Percentiles rank a stretch among this genome's conserved stretches.
These are phyloP conservation scores for Oxyria digyna DNA, from an alignment of 148 eudicot species.

Conservation along the genomic window DNA sequence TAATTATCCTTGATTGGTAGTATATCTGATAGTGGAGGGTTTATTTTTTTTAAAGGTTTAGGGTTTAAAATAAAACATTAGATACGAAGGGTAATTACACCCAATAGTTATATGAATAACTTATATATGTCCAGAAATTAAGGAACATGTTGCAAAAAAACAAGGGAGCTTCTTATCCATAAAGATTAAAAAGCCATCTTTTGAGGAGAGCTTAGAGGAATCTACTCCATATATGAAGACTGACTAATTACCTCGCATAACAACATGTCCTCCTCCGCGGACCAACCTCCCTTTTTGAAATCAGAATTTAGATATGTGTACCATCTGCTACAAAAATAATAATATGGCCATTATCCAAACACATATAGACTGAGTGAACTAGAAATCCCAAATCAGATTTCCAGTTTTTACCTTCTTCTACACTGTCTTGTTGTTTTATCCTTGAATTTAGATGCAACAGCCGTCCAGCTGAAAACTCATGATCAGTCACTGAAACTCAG, in stretches of 20 bases:
- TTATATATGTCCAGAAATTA: conserved; percentile 4
- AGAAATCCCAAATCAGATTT: background rate
- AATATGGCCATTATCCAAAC: background rate
- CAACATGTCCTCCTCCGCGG: conserved; percentile 92
- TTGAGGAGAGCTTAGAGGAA: background rate
- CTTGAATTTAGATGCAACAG: conserved; percentile 85
- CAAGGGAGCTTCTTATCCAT: background rate
- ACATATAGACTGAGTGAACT: background rate
- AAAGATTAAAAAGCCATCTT: background rate
- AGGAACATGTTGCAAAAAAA: background rate
- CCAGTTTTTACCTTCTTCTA: conserved; percentile 67
- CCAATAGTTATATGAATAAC: too few species aligned
- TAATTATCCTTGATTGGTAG: too few species aligned
- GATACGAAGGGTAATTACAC: too few species aligned
- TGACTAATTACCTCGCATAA: conserved; percentile 67
- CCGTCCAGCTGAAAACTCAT: conserved; percentile 53
- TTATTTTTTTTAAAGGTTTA: too few species aligned
- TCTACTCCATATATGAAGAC: background rate
- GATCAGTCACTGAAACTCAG: background rate
- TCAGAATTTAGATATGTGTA: conserved; percentile 91
- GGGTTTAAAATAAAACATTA: too few species aligned
- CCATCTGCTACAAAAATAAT: conserved; percentile 45
- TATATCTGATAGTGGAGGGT: too few species aligned
- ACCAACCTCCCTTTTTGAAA: conserved; percentile 97
- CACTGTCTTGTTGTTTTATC: conserved; percentile 95